Percentiles rank a stretch among this genome's conserved stretches.
These are phyloP conservation scores for Arthrobotrys sinensis DNA, from an alignment of 2,329 filamentous ascomycete species.

Conservation along the genomic window DNA sequence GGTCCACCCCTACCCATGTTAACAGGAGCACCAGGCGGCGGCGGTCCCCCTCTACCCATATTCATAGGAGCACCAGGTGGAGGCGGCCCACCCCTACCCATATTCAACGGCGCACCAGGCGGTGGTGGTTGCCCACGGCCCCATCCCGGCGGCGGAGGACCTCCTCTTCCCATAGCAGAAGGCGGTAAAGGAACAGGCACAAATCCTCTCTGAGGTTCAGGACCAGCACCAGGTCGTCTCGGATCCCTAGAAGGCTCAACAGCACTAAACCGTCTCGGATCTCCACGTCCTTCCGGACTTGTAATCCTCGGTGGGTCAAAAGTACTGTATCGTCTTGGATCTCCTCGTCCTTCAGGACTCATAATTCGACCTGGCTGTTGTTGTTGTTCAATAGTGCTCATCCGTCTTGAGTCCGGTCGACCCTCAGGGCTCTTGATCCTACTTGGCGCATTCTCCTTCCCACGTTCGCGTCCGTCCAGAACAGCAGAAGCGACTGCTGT, in stretches of 20 bases:
- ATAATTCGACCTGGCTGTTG: constrained; percentile 14
- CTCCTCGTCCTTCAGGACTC: constrained; percentile 21
- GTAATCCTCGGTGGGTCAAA: constrained; percentile 31
- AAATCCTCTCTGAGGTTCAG: constrained; percentile 52
- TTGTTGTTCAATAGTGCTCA: background rate
- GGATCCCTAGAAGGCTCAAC: constrained; percentile 28
- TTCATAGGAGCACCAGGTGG: background rate
- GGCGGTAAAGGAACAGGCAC: constrained; percentile 29
- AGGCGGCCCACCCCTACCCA: constrained; percentile 19
- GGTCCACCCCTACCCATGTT: constrained; percentile 29
- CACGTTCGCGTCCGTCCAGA: constrained; percentile 37
- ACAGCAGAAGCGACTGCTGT: constrained; percentile 25
- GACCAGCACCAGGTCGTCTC: constrained; percentile 38
- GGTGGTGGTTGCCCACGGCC: constrained; percentile 33
- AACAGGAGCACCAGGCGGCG: background rate
- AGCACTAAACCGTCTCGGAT: constrained; percentile 25
- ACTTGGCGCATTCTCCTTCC: constrained; percentile 24
- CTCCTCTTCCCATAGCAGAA: constrained; percentile 10
- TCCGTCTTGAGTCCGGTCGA: constrained; percentile 19
- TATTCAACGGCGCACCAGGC: background rate
- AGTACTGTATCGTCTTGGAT: constrained; percentile 32
- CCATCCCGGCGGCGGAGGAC: constrained; percentile 27
- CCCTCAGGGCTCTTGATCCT: constrained; percentile 23
- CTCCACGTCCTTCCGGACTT: constrained; percentile 39
- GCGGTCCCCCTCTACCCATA: constrained; percentile 18